Conservation (phyloP, 306 rosid species). For the Medicago lupulina region DNA sequence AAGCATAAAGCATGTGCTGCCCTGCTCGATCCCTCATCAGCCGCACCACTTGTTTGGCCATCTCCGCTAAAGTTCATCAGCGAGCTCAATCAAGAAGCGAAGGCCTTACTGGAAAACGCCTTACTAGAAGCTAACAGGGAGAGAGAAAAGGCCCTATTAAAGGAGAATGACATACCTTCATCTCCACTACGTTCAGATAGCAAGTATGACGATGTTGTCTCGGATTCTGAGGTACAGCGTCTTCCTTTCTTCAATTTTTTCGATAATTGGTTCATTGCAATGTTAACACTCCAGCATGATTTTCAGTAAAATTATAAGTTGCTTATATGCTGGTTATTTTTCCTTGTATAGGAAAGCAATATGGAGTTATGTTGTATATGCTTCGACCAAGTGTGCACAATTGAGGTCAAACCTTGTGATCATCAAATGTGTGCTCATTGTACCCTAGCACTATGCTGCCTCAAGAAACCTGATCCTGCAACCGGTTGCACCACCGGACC, state of each 20-base stretch:
- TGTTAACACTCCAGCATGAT: not conserved
- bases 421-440: slow-evolving; percentile 98
- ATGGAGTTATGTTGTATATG: slow-evolving; percentile 86
- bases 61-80: slow-evolving; percentile 84
- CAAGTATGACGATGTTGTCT: slow-evolving; percentile 60
- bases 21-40: slow-evolving; percentile 78
- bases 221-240: slow-evolving; percentile 73
- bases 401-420: slow-evolving; percentile 83
- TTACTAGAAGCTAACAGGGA: slow-evolving; percentile 84
- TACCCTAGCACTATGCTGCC: slow-evolving; percentile 85
- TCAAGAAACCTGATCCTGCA: slow-evolving; percentile 74
- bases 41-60: slow-evolving; percentile 96
- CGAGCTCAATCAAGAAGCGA: slow-evolving; percentile 87
- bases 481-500: slow-evolving; percentile 59
- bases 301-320: slow-evolving; percentile 9
- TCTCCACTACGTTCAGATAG: slow-evolving; percentile 56
- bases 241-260: slow-evolving; percentile 19
- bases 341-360: slow-evolving; percentile 60
- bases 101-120: slow-evolving; percentile 77
- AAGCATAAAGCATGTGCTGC: slow-evolving; percentile 76
- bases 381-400: slow-evolving; percentile 87
- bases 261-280: not conserved
- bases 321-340: slow-evolving; percentile 38
- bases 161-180: slow-evolving; percentile 50
- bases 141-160: slow-evolving; percentile 75